Evolutionary conservation across 257 asterid species (phyloP).

Genomic region (Leptodermis oblonga): DNA sequence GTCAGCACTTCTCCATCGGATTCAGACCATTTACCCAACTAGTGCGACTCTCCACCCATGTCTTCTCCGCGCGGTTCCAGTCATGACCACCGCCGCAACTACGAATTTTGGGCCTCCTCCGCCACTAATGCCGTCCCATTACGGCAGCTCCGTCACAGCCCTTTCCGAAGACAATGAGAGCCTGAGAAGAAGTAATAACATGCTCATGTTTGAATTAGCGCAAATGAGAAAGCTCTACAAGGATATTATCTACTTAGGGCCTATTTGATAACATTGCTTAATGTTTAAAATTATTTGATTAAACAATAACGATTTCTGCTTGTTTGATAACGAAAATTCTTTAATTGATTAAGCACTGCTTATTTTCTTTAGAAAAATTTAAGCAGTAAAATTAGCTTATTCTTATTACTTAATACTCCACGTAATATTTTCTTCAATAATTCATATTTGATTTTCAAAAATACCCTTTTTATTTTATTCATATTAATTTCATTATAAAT

Average conservation of each 20-base stretch:
- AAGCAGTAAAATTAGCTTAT: too few species aligned
- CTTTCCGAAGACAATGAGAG: constrained; percentile 85
- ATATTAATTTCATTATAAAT: too few species aligned
- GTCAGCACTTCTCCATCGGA: constrained; percentile 74
- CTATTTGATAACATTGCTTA: too few species aligned
- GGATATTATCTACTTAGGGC: constrained; percentile 86
- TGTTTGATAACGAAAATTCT: too few species aligned
- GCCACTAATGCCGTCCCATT: background rate
- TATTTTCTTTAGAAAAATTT: too few species aligned
- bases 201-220: constrained; percentile 75
- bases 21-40: constrained; percentile 56
- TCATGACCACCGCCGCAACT: background rate
- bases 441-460: too few species aligned
- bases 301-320: too few species aligned
- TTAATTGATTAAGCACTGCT: too few species aligned
- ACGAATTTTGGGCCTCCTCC: background rate
- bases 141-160: constrained; percentile 33
- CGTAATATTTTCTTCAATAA: too few species aligned
- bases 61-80: constrained; percentile 26
- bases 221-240: constrained; percentile 89
- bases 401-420: too few species aligned
- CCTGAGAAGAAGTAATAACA: constrained; percentile 66
- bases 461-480: too few species aligned
- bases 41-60: constrained; percentile 59
- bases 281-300: too few species aligned